These are phyloP conservation scores for Elongisporangium undulatum DNA, from an alignment of 352 stramenopile species.

Conservation along the genomic window DNA sequence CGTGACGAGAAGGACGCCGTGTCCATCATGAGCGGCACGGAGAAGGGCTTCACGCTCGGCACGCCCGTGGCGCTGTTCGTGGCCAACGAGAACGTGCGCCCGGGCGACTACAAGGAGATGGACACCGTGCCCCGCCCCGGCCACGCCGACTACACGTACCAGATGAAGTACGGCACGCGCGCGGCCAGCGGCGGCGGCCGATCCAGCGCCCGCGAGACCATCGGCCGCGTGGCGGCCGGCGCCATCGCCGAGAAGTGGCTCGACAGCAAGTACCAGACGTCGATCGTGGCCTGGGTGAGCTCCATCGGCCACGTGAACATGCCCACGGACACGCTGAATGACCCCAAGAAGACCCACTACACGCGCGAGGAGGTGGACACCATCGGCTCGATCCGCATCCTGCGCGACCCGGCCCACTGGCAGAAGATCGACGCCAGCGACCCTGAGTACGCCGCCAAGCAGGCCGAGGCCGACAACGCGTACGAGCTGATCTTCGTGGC, in stretches of 20 bases:
- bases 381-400: slow-evolving; percentile 77
- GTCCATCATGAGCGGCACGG: slow-evolving; percentile 96
- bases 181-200: slow-evolving; percentile 95
- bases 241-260: slow-evolving; percentile 97
- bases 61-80: slow-evolving; percentile 97
- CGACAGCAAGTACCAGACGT: slow-evolving; percentile 87
- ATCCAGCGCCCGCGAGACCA: slow-evolving; percentile 96
- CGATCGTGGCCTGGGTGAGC: slow-evolving; percentile 88
- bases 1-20: slow-evolving; percentile 97
- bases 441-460: slow-evolving; percentile 28
- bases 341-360: slow-evolving; percentile 60
- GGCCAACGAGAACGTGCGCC: slow-evolving; percentile 97
- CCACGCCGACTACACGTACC: slow-evolving; percentile 99
- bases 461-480: slow-evolving; percentile 53
- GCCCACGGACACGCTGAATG: slow-evolving; percentile 59
- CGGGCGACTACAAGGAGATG: slow-evolving; percentile 97
- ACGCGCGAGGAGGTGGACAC: slow-evolving; percentile 83
- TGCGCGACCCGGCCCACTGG: slow-evolving; percentile 70
- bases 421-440: slow-evolving; percentile 28
- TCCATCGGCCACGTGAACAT: slow-evolving; percentile 86
- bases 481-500: slow-evolving; percentile 78
- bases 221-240: slow-evolving; percentile 96
- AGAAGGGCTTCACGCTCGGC: slow-evolving; percentile 92
- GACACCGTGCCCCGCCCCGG: slow-evolving; percentile 86
- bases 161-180: slow-evolving; percentile 99